Conservation (phyloP, 1,284 basidiomycete species). For the Fomitopsis betulina region DNA sequence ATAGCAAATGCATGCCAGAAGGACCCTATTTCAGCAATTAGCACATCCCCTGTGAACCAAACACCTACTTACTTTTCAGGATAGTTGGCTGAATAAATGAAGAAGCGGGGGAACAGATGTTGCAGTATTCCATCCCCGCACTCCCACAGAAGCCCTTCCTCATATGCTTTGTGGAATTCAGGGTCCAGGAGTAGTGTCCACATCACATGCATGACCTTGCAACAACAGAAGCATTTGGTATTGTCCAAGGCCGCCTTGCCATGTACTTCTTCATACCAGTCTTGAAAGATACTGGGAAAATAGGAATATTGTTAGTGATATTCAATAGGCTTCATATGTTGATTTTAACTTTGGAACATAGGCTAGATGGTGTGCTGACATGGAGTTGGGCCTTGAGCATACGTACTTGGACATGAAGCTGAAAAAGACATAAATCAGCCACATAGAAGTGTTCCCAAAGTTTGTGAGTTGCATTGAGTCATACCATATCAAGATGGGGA, state of each 20-base stretch:
- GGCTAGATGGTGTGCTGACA: constrained; percentile 20
- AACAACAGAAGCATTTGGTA: constrained; percentile 13
- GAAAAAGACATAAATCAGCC: constrained; percentile 7
- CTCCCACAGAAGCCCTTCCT: constrained; percentile 22
- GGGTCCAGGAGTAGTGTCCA: constrained; percentile 20
- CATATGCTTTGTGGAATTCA: constrained; percentile 19
- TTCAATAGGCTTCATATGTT: too few relatives aligned
- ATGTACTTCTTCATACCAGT: background rate
- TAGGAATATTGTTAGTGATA: background rate
- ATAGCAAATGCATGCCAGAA: constrained; percentile 12
- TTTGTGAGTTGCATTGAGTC: constrained; percentile 14
- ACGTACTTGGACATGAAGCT: constrained; percentile 20
- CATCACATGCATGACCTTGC: constrained; percentile 23
- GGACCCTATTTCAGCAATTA: constrained; percentile 10
- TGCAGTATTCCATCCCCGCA: constrained; percentile 10
- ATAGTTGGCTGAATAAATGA: constrained; percentile 28
- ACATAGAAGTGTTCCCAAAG: constrained; percentile 11
- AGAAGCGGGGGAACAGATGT: constrained; percentile 12
- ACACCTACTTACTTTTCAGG: constrained; percentile 16
- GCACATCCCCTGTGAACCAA: background rate
- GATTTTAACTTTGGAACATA: constrained; percentile 24
- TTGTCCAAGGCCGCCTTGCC: background rate
- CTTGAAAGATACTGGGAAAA: constrained; percentile 1
- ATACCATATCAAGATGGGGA: constrained; percentile 12
- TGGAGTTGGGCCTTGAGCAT: constrained; percentile 9